Base-by-base conservation (phyloP, 2,329 filamentous ascomycete genomes). In the Pseudogymnoascus sp. region DNA sequence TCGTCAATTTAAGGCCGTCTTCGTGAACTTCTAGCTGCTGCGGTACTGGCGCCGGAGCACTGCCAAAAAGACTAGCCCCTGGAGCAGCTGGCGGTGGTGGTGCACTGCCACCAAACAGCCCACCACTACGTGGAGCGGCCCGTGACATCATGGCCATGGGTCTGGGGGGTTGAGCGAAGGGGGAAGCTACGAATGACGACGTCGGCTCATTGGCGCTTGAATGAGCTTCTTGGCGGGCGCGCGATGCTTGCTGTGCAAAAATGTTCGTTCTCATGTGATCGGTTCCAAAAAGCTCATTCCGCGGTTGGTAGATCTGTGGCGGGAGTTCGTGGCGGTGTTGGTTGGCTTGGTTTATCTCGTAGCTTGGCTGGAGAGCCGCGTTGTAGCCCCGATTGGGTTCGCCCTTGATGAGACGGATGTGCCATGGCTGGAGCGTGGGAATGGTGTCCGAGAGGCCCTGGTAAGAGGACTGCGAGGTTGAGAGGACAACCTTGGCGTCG, bases 391-490 rank as follows among this genome's bases (percentile, higher is more conserved):
- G 54, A 2, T 61, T 62, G 18, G 8, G 8, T 30, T 50, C 43
- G 25, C 43, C 25, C 16, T 74, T 76, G 9, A 69, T 65, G 3
- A 80, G 68, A 6, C 73, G 73, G 30, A 81, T 70, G 54, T 76
- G 74, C 79, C 79, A 82, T 3, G 77, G 69, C 2, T 74, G 69
- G 60, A 81, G 68, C 34, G 66, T 68, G 1, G 79, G 79, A 8
- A 79, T 77, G 3, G 69, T 71, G 64, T 80, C 78, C n/a, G 73
- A 75, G 3, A 81, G 70, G 1, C 78, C 77, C 9, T 75, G 74
- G 63, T 77, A 81, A 1, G 74, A 75, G 0, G 79, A 79, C 65
- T 81, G 78, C 0, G 78, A 80, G 0, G 78, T 81, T 1, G 79
- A 77, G 59, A 79, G 67, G 43, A 73, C 72, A 63, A 78, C 66